Evolutionary conservation across 805 yeast genomes (phyloP), one percentile per base, ranked within the genome.

Genomic region (Pichia paraexigua): DNA sequence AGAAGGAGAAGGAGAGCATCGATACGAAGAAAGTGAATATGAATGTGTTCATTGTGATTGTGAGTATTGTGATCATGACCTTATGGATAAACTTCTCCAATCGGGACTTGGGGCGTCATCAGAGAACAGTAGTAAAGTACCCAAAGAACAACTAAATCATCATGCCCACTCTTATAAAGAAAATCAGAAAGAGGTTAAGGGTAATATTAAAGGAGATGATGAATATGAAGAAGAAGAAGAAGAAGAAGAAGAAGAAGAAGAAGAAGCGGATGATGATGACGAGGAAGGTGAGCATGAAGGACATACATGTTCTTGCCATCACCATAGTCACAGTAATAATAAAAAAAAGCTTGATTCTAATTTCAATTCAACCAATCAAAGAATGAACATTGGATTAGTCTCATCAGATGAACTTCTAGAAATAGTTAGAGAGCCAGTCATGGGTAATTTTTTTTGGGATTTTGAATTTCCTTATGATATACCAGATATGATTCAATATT

Each of bases 401-500:
- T 35, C 17, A 9, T 7, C 39, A 35, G 18, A 35, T n/a, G 39
- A 35, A 35, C 10, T 35, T 17, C n/a, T 35, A 35, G 39, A 17
- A 5, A 35, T 35, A 35, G 27, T 59, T 9, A 55, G 51, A 45
- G 50, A 46, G 18, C 62, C 67, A 0, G 48, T 52, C 9, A 53
- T 52, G 45, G 67, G 63, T 15, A 57, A 58, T 41, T 60, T 55
- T 40, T 52, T 61, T 4, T 64, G 67, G 64, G 60, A 61, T 43
- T 57, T 59, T 71, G 56, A 68, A 71, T 63, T 76, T 25, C 62
- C 71, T 5, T 81, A 79, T 55, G 85, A 82, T 56, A 72, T 75
- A 48, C 72, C 73, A 52, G 70, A 76, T 43, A 69, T 82, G 50
- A 73, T 74, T 56, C 64, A 71, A 52, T 82, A 78, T 63, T 89